Percentiles rank a stretch among this genome's conserved stretches.
phyloP scores from a whole-genome alignment of 306 rosid genomes.

The Cucumis hystrix region DNA sequence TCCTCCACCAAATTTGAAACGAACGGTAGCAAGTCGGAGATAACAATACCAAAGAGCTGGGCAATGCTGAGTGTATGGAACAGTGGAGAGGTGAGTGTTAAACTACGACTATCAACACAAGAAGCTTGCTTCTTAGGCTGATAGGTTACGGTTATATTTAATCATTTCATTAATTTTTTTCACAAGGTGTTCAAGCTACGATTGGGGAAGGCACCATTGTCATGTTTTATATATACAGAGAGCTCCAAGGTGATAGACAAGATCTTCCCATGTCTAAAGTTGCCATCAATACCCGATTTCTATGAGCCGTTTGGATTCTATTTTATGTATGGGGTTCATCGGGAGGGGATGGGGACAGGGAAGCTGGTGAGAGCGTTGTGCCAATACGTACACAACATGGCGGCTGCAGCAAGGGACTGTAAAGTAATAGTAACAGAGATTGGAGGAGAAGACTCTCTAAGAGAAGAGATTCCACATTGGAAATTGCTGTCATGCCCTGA shows the following conservation, averaged over 20 bases:
- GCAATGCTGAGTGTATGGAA: slow-evolving; percentile 96
- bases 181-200: slow-evolving; percentile 40
- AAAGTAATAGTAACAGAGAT: slow-evolving; percentile 72
- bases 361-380: slow-evolving; percentile 56
- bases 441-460: slow-evolving; percentile 45
- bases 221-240: slow-evolving; percentile 52
- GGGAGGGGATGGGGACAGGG: slow-evolving; percentile 61
- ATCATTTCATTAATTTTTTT: neutral
- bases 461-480: slow-evolving; percentile 81
- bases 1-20: slow-evolving; percentile 17
- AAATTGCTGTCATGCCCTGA: slow-evolving; percentile 61
- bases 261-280: slow-evolving; percentile 67
- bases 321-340: slow-evolving; percentile 70
- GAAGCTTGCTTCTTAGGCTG: neutral
- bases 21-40: slow-evolving; percentile 20
- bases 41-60: slow-evolving; percentile 29
- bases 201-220: slow-evolving; percentile 59
- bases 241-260: slow-evolving; percentile 54
- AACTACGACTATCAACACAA: neutral
- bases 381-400: slow-evolving; percentile 75
- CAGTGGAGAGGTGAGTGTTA: slow-evolving; percentile 32
- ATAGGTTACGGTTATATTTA: neutral
- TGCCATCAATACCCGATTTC: slow-evolving; percentile 62
- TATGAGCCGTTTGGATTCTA: slow-evolving; percentile 80
- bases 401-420: slow-evolving; percentile 28